Conservation (phyloP, 179 eudicot genomes). For the Amaranthus tricolor region DNA sequence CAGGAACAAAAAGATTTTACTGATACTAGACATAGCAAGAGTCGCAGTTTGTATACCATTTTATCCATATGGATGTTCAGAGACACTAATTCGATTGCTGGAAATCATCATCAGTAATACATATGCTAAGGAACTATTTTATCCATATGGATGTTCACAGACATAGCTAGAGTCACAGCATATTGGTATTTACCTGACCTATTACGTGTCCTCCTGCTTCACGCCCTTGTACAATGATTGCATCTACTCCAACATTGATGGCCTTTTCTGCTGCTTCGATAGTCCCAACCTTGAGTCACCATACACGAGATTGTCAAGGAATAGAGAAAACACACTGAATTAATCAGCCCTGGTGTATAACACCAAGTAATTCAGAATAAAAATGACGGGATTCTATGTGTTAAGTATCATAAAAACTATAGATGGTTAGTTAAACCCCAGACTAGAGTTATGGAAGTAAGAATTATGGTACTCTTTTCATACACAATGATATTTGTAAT, state of each 20-base stretch:
- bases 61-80: neutral
- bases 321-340: neutral
- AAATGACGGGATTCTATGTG: too few species aligned
- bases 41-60: neutral
- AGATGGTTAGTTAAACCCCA: too few species aligned
- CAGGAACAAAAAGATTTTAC: neutral
- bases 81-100: neutral
- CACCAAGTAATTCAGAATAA: too few species aligned
- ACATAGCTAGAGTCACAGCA: too few species aligned
- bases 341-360: too few species aligned
- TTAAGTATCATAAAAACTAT: too few species aligned
- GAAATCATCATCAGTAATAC: neutral
- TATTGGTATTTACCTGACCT: conserved; percentile 55
- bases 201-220: conserved; percentile 98
- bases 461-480: too few species aligned
- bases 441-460: too few species aligned
- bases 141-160: too few species aligned
- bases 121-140: neutral
- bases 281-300: conserved; percentile 61
- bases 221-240: conserved; percentile 80
- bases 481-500: too few species aligned
- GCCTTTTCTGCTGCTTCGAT: conserved; percentile 67
- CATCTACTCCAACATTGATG: conserved; percentile 69
- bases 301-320: conserved; percentile 7
- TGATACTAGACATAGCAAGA: neutral